phyloP scores from a whole-genome alignment of 2,329 filamentous ascomycete genomes.

The Sclerotinia sclerotiorum region DNA sequence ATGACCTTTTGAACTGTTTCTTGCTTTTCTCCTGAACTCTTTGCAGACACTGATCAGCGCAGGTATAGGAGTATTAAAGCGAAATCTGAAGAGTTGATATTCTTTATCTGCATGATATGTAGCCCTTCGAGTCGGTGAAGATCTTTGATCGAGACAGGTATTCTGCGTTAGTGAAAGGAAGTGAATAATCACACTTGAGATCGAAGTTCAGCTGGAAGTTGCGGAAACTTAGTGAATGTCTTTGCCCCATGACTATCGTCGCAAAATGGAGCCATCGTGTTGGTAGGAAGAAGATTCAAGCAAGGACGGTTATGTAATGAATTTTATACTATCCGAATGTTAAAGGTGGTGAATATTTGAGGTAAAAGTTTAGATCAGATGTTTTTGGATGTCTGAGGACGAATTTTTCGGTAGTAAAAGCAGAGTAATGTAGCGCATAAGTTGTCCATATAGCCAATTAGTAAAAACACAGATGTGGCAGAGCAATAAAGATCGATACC shows the following conservation, averaged over 20 bases:
- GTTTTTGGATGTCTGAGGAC: too few species aligned
- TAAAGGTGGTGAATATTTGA: too few species aligned
- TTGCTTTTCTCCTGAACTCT: background rate
- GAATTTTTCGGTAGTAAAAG: too few species aligned
- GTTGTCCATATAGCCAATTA: too few species aligned
- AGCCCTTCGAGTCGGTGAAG: background rate
- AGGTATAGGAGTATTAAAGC: slow-evolving; percentile 1
- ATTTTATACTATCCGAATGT: background rate
- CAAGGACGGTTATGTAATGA: background rate
- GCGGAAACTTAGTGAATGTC: background rate
- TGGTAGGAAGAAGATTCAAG: background rate
- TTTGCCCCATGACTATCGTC: background rate
- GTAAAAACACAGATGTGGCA: background rate
- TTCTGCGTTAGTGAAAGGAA: background rate
- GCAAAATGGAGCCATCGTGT: background rate
- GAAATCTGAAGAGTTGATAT: background rate
- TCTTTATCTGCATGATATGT: background rate
- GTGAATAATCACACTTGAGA: background rate
- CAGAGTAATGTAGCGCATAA: too few species aligned
- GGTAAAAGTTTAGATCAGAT: too few species aligned
- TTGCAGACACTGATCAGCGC: slow-evolving; percentile 1
- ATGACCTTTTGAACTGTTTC: background rate
- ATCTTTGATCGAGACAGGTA: background rate
- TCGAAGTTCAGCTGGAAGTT: background rate
- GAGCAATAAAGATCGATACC: background rate